Evolutionary conservation across 768 basidiomycete species (phyloP).

Genomic region (Leccinum arenicola): DNA sequence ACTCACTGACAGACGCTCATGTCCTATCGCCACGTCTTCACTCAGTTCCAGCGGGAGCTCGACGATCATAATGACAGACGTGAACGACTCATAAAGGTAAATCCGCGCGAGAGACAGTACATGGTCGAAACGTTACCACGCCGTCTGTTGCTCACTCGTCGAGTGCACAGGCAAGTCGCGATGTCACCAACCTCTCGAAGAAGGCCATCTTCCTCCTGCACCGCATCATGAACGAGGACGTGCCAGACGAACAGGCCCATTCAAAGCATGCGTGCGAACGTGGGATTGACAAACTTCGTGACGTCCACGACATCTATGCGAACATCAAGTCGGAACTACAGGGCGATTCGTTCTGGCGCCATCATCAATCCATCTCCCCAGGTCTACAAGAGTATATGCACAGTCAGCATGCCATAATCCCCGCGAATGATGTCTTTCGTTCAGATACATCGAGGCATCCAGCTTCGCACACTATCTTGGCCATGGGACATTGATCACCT

Average conservation of each 20-base stretch:
- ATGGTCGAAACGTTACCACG: neutral
- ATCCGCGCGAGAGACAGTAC: slow-evolving; percentile 7
- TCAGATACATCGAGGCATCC: slow-evolving; percentile 82
- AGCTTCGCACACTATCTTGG: slow-evolving; percentile 87
- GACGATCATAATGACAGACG: slow-evolving; percentile 85
- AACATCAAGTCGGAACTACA: slow-evolving; percentile 57
- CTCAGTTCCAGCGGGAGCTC: slow-evolving; percentile 63
- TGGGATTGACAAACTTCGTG: slow-evolving; percentile 58
- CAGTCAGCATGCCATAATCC: neutral
- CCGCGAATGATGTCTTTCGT: slow-evolving; percentile 16
- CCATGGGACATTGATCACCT: slow-evolving; percentile 63
- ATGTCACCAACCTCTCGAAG: slow-evolving; percentile 89
- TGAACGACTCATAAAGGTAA: slow-evolving; percentile 88
- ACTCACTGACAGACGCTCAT: neutral
- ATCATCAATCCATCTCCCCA: slow-evolving; percentile 69
- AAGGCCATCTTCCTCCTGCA: slow-evolving; percentile 93
- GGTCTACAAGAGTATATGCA: slow-evolving; percentile 71
- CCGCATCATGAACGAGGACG: slow-evolving; percentile 54
- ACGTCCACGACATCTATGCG: slow-evolving; percentile 65
- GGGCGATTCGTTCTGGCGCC: slow-evolving; percentile 74
- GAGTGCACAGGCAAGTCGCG: slow-evolving; percentile 63
- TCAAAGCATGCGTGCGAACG: slow-evolving; percentile 46
- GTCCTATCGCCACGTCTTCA: slow-evolving; percentile 40
- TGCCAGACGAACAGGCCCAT: slow-evolving; percentile 22
- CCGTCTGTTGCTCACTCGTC: slow-evolving; percentile 2